These are phyloP conservation scores for Aspergillus caelatus DNA, from an alignment of 2,329 filamentous ascomycete genomes.

Conservation along the genomic window DNA sequence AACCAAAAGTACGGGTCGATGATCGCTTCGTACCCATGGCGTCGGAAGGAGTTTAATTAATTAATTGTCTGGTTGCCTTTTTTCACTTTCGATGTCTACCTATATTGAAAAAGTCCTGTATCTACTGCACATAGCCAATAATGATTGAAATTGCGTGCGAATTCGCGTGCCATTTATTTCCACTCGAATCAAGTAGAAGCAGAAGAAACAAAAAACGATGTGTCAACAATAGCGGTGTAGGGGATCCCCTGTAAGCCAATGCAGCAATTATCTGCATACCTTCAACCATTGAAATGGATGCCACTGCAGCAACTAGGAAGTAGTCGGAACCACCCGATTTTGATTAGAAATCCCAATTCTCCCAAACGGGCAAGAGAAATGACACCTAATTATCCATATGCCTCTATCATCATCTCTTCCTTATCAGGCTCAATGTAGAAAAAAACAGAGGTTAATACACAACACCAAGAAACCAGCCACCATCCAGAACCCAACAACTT, in stretches of 20 bases:
- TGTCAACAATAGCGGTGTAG: slow-evolving; percentile 23
- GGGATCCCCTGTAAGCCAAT: slow-evolving; percentile 15
- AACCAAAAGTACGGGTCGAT: slow-evolving; percentile 4
- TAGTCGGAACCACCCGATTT: background rate
- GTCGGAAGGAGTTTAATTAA: slow-evolving; percentile 5
- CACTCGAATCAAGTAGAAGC: background rate
- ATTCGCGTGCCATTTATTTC: background rate
- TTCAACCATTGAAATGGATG: background rate
- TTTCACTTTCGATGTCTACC: background rate
- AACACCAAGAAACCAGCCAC: too few relatives aligned
- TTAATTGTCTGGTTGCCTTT: background rate
- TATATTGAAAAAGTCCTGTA: background rate
- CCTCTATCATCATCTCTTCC: too few relatives aligned
- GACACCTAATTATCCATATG: background rate
- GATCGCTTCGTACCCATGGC: slow-evolving; percentile 5
- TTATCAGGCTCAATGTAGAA: background rate
- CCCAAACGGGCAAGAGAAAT: background rate
- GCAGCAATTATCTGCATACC: slow-evolving; percentile 11
- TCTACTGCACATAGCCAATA: background rate
- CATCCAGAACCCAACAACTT: too few relatives aligned
- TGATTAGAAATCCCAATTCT: background rate
- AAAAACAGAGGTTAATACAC: background rate
- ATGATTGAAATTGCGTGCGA: background rate
- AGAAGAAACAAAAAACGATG: slow-evolving; percentile 1
- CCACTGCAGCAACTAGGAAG: background rate